A percentile compares a stretch with the other conserved stretches of the same genome.
phyloP scores from a whole-genome alignment of 106 monocot species.

The Acorus calamus region DNA sequence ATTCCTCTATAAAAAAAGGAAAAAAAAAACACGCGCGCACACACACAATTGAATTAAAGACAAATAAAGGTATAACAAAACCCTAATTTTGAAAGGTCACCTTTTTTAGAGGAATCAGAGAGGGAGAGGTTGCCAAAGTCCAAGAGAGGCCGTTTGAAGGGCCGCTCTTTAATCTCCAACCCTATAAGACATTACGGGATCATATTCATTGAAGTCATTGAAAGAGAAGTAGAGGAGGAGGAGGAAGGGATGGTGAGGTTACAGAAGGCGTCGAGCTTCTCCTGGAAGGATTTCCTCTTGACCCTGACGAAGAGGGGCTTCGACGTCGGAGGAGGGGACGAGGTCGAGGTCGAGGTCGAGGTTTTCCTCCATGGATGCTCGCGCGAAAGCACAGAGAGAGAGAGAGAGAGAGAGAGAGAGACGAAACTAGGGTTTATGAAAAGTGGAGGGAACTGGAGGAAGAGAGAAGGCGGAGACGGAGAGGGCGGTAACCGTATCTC shows the following conservation, averaged over 20 bases:
- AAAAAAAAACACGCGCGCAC: too few relatives aligned
- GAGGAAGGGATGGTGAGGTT: neutral
- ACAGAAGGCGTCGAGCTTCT: slow-evolving; percentile 1
- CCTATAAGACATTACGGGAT: neutral
- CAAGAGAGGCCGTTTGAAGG: slow-evolving; percentile 3
- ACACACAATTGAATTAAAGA: too few relatives aligned
- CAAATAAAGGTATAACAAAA: too few relatives aligned
- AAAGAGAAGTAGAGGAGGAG: too few relatives aligned
- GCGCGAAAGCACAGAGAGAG: neutral
- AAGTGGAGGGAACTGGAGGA: too few relatives aligned
- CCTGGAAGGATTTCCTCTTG: neutral
- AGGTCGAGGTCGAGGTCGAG: neutral
- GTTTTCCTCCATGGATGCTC: neutral
- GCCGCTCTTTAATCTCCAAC: slow-evolving; percentile 19
- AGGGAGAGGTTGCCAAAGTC: slow-evolving; percentile 9
- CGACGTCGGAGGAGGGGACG: neutral
- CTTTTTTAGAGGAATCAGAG: slow-evolving; percentile 1
- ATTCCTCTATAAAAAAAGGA: slow-evolving; percentile 1
- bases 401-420: neutral
- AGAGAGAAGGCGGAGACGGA: too few relatives aligned
- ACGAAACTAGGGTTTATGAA: too few relatives aligned
- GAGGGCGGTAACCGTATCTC: too few relatives aligned
- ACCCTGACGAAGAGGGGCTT: neutral
- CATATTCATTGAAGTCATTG: too few relatives aligned
- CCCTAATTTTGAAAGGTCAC: neutral